Percentiles rank a stretch among this genome's conserved stretches.
Conservation (phyloP, 306 rosid genomes). For the Sesbania bispinosa region DNA sequence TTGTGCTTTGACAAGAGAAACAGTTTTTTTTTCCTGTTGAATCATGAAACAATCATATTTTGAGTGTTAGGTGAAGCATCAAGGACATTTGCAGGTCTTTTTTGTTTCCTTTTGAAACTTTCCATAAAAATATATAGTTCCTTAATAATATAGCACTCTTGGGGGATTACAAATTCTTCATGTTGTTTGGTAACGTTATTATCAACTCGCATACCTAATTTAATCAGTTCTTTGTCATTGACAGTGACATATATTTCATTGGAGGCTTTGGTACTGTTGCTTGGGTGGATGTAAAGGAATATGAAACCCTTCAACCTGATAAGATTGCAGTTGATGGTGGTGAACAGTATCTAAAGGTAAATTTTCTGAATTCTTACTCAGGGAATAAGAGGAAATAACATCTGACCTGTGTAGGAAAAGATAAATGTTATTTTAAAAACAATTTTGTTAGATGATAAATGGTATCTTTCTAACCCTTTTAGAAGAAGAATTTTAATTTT, state of each 20-base stretch:
- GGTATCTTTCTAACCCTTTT: neutral
- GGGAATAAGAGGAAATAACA: neutral
- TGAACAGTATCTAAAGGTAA: constrained; percentile 89
- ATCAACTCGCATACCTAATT: constrained; percentile 17
- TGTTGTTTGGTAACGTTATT: neutral
- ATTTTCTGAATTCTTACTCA: neutral
- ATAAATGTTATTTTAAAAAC: neutral
- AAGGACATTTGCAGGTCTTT: neutral
- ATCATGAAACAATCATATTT: neutral
- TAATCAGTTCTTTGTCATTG: constrained; percentile 27
- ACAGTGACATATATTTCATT: constrained; percentile 95
- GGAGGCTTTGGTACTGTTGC: constrained; percentile 99
- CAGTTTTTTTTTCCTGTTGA: neutral
- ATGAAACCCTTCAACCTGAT: constrained; percentile 89
- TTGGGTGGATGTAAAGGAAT: constrained; percentile 96
- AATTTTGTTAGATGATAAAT: neutral
- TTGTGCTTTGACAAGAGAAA: neutral
- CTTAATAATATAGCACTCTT: neutral
- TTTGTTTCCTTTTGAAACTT: neutral
- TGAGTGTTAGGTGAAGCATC: constrained; percentile 18
- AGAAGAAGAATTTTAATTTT: constrained; percentile 1
- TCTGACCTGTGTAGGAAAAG: neutral
- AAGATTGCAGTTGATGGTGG: constrained; percentile 97
- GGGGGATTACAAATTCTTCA: constrained; percentile 1
- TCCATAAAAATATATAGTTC: neutral